Evolutionary conservation across 2,329 filamentous ascomycete species (phyloP).

Genomic region (Verticillium alfalfae): DNA sequence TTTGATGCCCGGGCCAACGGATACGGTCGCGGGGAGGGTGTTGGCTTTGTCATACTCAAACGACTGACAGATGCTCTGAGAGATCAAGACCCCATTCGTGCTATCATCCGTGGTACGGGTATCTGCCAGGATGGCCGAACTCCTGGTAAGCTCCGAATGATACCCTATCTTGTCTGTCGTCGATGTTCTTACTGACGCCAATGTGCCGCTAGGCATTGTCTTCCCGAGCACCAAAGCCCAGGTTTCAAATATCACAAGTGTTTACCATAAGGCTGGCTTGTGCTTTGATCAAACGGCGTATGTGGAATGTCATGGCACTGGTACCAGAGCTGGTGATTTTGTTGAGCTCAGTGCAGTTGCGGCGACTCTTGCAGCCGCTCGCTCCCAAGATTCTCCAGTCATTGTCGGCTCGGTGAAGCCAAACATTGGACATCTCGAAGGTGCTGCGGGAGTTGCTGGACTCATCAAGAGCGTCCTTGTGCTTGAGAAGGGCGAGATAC

Average conservation of each 20-base stretch:
- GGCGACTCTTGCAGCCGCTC: constrained; percentile 30
- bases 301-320: constrained; percentile 55
- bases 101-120: constrained; percentile 46
- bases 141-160: constrained; percentile 25
- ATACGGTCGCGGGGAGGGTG: constrained; percentile 60
- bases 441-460: constrained; percentile 44
- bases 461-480: constrained; percentile 46
- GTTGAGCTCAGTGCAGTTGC: constrained; percentile 44
- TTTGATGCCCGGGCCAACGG: constrained; percentile 57
- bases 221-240: constrained; percentile 50
- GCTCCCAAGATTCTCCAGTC: constrained; percentile 30
- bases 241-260: constrained; percentile 38
- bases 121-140: constrained; percentile 57
- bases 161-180: neutral
- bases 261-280: constrained; percentile 40
- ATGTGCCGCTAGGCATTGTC: constrained; percentile 41
- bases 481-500: constrained; percentile 45
- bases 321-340: constrained; percentile 51
- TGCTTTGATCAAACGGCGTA: constrained; percentile 40
- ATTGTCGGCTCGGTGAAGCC: constrained; percentile 50
- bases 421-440: constrained; percentile 50
- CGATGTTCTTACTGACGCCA: constrained; percentile 2
- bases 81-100: constrained; percentile 53
- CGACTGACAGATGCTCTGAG: constrained; percentile 49
- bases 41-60: constrained; percentile 56